These are phyloP conservation scores for Tardiomyces blankii DNA, from an alignment of 1,139 yeast species.

Conservation along the genomic window DNA sequence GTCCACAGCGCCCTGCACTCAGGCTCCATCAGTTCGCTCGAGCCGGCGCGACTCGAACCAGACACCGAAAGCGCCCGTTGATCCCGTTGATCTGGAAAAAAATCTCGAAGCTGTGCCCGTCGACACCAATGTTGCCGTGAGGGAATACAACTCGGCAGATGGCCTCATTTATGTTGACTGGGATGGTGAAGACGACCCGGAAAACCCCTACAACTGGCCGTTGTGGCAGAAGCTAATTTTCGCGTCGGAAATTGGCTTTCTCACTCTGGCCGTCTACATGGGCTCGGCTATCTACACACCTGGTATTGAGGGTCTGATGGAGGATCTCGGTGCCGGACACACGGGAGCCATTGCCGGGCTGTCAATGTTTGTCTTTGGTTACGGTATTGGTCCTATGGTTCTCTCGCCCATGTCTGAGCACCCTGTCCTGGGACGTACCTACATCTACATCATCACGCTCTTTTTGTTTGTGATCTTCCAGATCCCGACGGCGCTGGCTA, in stretches of 20 bases:
- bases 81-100: neutral
- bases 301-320: conserved; percentile 34
- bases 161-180: conserved; percentile 22
- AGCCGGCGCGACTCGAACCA: neutral
- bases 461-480: conserved; percentile 42
- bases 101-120: neutral
- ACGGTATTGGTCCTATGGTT: conserved; percentile 40
- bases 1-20: neutral
- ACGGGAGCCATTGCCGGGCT: conserved; percentile 24
- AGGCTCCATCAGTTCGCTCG: neutral
- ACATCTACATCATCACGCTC: conserved; percentile 36
- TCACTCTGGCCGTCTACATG: conserved; percentile 46
- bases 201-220: conserved; percentile 50
- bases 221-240: conserved; percentile 29
- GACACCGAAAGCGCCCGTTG: neutral
- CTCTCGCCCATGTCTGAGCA: conserved; percentile 42
- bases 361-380: conserved; percentile 42
- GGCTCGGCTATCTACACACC: conserved; percentile 56
- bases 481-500: conserved; percentile 36
- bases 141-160: neutral
- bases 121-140: neutral
- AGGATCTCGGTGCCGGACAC: conserved; percentile 29
- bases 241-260: conserved; percentile 31
- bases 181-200: conserved; percentile 46
- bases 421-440: conserved; percentile 37